Percentiles rank a stretch among this genome's conserved stretches.
Evolutionary conservation across 2,329 filamentous ascomycete species (phyloP).

Genomic region (Fusarium sp.): DNA sequence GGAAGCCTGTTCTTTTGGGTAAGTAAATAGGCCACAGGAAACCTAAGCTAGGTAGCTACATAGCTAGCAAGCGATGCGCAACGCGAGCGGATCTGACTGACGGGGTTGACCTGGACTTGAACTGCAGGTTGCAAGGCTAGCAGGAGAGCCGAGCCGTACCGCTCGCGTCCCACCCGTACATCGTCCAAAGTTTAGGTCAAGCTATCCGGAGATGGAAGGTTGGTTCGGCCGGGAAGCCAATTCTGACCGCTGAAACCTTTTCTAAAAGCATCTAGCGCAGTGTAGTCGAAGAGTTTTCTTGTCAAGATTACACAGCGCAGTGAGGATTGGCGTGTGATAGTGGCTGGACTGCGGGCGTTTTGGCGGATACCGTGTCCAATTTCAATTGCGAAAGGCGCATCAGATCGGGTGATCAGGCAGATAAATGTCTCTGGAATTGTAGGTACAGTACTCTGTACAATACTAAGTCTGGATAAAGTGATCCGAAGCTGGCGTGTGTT

Average conservation of each 20-base stretch:
- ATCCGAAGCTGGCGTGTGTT: constrained; percentile 32
- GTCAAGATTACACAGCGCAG: not conserved
- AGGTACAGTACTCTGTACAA: not conserved
- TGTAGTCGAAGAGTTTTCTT: not conserved
- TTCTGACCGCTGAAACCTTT: constrained; percentile 9
- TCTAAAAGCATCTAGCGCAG: not conserved
- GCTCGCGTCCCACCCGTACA: constrained; percentile 37
- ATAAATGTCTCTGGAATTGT: not conserved
- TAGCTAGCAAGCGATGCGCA: constrained; percentile 16
- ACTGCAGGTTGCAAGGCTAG: constrained; percentile 37
- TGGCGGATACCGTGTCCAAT: constrained; percentile 11
- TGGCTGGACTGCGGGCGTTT: constrained; percentile 18
- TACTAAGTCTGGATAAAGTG: constrained; percentile 3
- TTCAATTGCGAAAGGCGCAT: not conserved
- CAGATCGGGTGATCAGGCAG: not conserved
- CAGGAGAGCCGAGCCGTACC: constrained; percentile 43
- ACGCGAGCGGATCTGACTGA: constrained; percentile 28
- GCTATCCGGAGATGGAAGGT: constrained; percentile 7
- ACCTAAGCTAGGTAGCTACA: not conserved
- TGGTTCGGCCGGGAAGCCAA: constrained; percentile 32
- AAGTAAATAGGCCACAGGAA: not conserved
- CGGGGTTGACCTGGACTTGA: constrained; percentile 17
- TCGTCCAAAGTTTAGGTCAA: constrained; percentile 30
- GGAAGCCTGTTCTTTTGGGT: not conserved
- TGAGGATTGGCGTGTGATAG: not conserved